phyloP scores from a whole-genome alignment of 2,329 filamentous ascomycete species.

The Simplicillium sp. region DNA sequence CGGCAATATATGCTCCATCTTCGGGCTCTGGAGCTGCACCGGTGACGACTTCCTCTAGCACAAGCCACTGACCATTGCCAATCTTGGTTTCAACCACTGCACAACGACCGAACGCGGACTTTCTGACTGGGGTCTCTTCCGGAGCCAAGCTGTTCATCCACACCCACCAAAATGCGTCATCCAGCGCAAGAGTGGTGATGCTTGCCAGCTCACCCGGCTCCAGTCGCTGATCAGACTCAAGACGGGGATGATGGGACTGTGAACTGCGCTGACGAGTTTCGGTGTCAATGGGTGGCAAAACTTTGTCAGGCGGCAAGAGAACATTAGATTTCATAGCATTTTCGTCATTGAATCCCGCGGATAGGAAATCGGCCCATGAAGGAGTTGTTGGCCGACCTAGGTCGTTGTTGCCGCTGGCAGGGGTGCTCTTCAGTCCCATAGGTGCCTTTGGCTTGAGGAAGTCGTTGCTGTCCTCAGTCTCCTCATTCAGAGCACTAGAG shows the following conservation, averaged over 20 bases:
- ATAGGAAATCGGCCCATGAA: constrained; percentile 97
- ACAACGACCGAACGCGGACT: constrained; percentile 89
- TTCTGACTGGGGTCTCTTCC: constrained; percentile 77
- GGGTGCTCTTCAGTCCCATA: constrained; percentile 50
- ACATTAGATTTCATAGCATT: constrained; percentile 56
- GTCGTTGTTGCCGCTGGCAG: constrained; percentile 57
- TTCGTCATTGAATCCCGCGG: constrained; percentile 80
- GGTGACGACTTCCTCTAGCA: constrained; percentile 94
- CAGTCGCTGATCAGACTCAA: constrained; percentile 59
- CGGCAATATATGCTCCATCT: constrained; percentile 80
- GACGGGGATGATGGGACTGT: constrained; percentile 67
- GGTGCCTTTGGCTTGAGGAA: constrained; percentile 7
- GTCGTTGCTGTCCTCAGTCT: constrained; percentile 53
- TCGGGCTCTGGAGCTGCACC: constrained; percentile 80
- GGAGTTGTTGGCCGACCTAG: constrained; percentile 82
- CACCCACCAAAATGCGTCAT: constrained; percentile 99
- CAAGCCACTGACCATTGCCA: constrained; percentile 72
- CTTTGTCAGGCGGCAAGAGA: constrained; percentile 83
- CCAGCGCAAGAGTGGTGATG: constrained; percentile 75
- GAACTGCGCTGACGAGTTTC: constrained; percentile 71
- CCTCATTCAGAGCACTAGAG: constrained; percentile 62
- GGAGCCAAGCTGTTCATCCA: constrained; percentile 96
- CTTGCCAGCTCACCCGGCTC: constrained; percentile 93
- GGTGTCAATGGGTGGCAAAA: constrained; percentile 73
- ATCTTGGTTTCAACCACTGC: constrained; percentile 86